Base-by-base conservation (phyloP, 257 asterid genomes). In the Coffea canephora region DNA sequence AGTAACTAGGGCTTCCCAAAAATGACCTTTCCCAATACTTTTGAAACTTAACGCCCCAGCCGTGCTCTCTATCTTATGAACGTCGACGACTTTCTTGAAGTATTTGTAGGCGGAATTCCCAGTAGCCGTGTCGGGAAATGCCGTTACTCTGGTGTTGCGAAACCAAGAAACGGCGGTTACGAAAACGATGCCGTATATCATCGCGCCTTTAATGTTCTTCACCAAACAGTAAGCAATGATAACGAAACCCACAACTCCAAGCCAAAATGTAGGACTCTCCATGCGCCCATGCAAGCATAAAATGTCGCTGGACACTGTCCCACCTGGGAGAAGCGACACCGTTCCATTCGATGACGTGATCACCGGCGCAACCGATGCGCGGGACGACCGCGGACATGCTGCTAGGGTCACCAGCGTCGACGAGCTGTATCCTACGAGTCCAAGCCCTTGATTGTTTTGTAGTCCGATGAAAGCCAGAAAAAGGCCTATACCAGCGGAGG, bases 121-220 rank as follows among this genome's bases (percentile, higher is more conserved):
- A 0, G 91, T 82, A 2, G 90, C 84, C 0, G 91, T 88, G 78
- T 80, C 14, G 0, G 99, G 97, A 39, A 95, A 95, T 57, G 87
- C 93, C 8, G 99, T 93, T 0, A 95, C 98, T 9, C 43, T 46
- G 6, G 97, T 91, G 84, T 95, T 90, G n/a, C 98, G 72, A 80
- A 95, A 87, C 99, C 99, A 95, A 0, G 99, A 95, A 27, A 95
- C 86, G 25, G 91, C 97, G 13, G 98, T 95, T 1, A 95, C 97
- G 70, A 95, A 93, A 10, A 95, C 75, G 61, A 93, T 88, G 3
- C 99, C 98, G 82, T 91, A 95, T 55, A 93, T 93, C 98, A 93
- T 95, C 0, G 97, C 99, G 0, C 99, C 99, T 31, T 95, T 95
- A 0, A 95, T 68, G 50, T 91, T 86, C 55, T 88, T 95, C 59